phyloP scores from a whole-genome alignment of 192 early-diverging fungal genomes.

The Gonapodya prolifera region DNA sequence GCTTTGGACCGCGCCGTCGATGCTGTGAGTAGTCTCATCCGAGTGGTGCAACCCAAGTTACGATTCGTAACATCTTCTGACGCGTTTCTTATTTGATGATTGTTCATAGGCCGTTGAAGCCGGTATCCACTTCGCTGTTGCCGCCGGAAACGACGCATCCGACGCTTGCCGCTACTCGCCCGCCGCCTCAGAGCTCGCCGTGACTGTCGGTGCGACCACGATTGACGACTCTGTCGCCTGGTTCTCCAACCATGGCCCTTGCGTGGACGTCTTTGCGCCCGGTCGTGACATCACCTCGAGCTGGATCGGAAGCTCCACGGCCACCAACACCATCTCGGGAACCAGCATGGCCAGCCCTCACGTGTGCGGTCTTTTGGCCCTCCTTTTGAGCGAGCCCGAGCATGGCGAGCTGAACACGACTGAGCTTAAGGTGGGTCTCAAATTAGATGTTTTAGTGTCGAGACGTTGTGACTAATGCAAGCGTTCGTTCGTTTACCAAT shows the following conservation, averaged over 20 bases:
- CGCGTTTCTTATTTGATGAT: not conserved
- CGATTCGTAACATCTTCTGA: not conserved
- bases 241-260: constrained; percentile 80
- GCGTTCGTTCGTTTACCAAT: not conserved
- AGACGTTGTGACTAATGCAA: not conserved
- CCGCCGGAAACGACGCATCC: constrained; percentile 87
- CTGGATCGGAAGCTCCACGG: constrained; percentile 54
- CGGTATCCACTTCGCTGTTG: constrained; percentile 86
- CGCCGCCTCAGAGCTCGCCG: constrained; percentile 49
- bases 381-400: constrained; percentile 41
- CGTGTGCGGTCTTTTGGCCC: constrained; percentile 76
- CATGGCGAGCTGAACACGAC: constrained; percentile 32
- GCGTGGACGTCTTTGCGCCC: constrained; percentile 95
- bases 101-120: constrained; percentile 53
- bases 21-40: constrained; percentile 28
- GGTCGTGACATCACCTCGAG: constrained; percentile 39
- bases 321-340: constrained; percentile 82
- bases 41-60: not conserved
- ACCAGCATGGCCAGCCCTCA: constrained; percentile 94
- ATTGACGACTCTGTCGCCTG: constrained; percentile 67
- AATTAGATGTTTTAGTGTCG: not conserved
- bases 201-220: constrained; percentile 87
- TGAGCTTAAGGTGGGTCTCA: constrained; percentile 31
- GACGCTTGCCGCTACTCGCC: constrained; percentile 91
- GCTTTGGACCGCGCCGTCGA: constrained; percentile 69